These are phyloP conservation scores for Ogataea populi-albae DNA, from an alignment of 805 yeast genomes.

Conservation along the genomic window DNA sequence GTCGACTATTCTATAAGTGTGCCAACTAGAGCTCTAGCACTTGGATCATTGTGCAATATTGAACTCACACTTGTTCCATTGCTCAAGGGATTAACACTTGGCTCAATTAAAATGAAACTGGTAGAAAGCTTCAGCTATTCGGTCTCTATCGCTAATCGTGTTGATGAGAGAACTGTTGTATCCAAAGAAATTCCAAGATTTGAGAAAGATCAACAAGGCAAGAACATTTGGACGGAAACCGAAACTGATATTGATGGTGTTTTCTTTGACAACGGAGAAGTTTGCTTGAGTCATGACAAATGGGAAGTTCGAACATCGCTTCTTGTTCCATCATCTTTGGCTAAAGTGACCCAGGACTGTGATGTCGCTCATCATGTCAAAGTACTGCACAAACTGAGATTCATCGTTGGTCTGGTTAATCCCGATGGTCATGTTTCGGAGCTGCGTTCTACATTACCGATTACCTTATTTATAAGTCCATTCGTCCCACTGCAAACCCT, in stretches of 20 bases:
- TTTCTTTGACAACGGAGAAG: conserved; percentile 31
- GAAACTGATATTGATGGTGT: conserved; percentile 37
- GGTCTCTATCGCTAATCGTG: conserved; percentile 55
- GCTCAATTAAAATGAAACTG: conserved; percentile 65
- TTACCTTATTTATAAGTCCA: conserved; percentile 55
- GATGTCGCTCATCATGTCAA: conserved; percentile 65
- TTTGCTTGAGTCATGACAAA: conserved; percentile 44
- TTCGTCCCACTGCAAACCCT: conserved; percentile 68
- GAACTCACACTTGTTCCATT: conserved; percentile 74
- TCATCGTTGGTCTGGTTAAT: conserved; percentile 72
- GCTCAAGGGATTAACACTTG: conserved; percentile 73
- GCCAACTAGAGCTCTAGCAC: conserved; percentile 85
- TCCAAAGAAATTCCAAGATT: conserved; percentile 46
- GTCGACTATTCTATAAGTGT: conserved; percentile 85
- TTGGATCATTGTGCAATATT: conserved; percentile 76
- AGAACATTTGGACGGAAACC: conserved; percentile 38
- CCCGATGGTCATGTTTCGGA: conserved; percentile 94
- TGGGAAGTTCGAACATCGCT: conserved; percentile 73
- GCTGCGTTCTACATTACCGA: conserved; percentile 84
- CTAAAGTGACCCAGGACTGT: conserved; percentile 84
- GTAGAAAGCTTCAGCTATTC: conserved; percentile 62
- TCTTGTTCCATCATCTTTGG: conserved; percentile 67
- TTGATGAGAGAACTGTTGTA: conserved; percentile 59
- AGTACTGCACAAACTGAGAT: conserved; percentile 85
- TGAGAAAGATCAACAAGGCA: conserved; percentile 37